Conservation (phyloP, 495 filamentous ascomycete species). For the Aspergillus coremiiformis region DNA sequence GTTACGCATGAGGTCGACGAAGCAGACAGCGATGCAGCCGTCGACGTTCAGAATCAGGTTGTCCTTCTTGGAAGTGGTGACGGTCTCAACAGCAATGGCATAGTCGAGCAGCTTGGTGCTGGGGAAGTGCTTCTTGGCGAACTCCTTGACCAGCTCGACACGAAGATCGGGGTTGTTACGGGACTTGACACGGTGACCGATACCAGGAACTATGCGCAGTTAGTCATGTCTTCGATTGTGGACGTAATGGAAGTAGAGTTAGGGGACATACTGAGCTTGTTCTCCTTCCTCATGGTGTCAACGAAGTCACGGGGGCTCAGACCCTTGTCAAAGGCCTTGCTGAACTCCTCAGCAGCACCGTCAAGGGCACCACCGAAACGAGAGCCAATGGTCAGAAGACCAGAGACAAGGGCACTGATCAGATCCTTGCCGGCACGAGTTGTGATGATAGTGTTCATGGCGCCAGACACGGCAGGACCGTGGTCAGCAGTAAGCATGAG, state of each 20-base stretch:
- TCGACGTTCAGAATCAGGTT: conserved; percentile 99
- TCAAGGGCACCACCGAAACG: conserved; percentile 98
- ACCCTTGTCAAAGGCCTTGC: conserved; percentile 95
- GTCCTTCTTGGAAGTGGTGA: conserved; percentile 99
- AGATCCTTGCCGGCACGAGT: conserved; percentile 98
- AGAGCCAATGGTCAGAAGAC: conserved; percentile 96
- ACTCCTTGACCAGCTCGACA: conserved; percentile 99
- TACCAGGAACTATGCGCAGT: conserved; percentile 69
- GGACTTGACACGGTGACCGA: conserved; percentile 98
- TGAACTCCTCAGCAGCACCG: conserved; percentile 97
- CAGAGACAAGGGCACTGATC: conserved; percentile 86
- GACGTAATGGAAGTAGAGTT: background rate
- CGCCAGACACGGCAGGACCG: conserved; percentile 96
- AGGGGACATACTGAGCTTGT: conserved; percentile 78
- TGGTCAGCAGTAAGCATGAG: conserved; percentile 99
- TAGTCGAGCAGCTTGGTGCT: conserved; percentile 96
- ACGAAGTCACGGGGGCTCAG: conserved; percentile 98
- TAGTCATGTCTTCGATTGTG: conserved; percentile 17
- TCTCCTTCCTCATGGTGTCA: conserved; percentile 97
- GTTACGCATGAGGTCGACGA: conserved; percentile 94
- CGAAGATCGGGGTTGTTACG: conserved; percentile 99
- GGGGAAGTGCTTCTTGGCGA: conserved; percentile 94
- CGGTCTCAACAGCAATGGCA: conserved; percentile 93
- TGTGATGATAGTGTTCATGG: conserved; percentile 99
- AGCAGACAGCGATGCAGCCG: conserved; percentile 96